Conservation (phyloP, 106 monocot genomes). For the Dioscorea alata region DNA sequence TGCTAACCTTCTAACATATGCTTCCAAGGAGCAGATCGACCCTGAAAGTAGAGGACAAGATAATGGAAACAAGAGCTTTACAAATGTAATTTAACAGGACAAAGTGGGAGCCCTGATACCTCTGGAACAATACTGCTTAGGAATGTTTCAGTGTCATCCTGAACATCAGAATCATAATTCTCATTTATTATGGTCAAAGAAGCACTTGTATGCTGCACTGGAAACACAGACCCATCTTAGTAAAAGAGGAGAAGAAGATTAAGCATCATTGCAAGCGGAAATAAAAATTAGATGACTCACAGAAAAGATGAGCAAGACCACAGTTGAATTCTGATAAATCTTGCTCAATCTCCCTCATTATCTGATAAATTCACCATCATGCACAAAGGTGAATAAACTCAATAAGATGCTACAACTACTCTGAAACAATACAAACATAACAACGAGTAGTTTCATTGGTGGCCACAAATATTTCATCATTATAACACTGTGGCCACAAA, state of each 20-base stretch:
- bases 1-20: conserved; percentile 87
- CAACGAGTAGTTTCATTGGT: no score
- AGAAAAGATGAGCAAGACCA: conserved; percentile 92
- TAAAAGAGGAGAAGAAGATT: background rate
- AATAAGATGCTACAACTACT: no score
- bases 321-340: conserved; percentile 85
- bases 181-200: conserved; percentile 98
- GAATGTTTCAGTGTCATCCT: conserved; percentile 92
- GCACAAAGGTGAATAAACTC: no score
- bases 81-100: background rate
- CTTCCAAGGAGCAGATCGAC: conserved; percentile 93
- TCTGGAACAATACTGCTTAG: conserved; percentile 86
- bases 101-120: conserved; percentile 29
- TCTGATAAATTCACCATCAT: conserved; percentile 28
- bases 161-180: conserved; percentile 98
- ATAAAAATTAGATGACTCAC: conserved; percentile 39
- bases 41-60: conserved; percentile 37
- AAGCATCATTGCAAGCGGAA: no score
- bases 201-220: conserved; percentile 99
- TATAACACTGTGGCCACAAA: no score
- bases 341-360: conserved; percentile 67
- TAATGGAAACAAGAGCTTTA: background rate
- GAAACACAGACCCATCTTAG: conserved; percentile 5
- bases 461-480: no score
- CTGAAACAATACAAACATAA: no score